These are phyloP conservation scores for Croton laevigatus DNA, from an alignment of 441 rosid species.

Conservation along the genomic window DNA sequence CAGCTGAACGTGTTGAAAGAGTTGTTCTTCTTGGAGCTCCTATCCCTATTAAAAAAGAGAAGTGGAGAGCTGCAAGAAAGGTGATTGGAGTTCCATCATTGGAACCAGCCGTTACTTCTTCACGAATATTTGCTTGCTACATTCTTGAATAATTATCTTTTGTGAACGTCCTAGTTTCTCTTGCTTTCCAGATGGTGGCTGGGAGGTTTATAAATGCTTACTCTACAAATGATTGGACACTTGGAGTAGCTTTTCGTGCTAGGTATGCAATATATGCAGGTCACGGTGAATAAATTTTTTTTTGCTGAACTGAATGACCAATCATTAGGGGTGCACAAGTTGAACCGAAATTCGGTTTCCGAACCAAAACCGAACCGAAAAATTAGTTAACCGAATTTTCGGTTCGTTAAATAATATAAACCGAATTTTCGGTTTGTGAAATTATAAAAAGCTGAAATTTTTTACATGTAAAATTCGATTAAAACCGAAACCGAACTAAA, in stretches of 20 bases:
- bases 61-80: slow-evolving; percentile 84
- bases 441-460: too few species aligned
- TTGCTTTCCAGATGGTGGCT: slow-evolving; percentile 72
- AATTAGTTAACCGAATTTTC: too few species aligned
- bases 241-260: slow-evolving; percentile 88
- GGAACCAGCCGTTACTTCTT: slow-evolving; percentile 10
- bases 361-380: too few species aligned
- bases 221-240: slow-evolving; percentile 86
- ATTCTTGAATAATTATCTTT: slow-evolving; percentile 4
- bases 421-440: too few species aligned
- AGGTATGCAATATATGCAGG: slow-evolving; percentile 44
- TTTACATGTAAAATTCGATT: too few species aligned
- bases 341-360: too few species aligned
- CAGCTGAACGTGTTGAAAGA: slow-evolving; percentile 88
- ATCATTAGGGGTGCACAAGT: too few species aligned
- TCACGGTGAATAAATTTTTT: neutral
- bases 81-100: slow-evolving; percentile 31
- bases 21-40: slow-evolving; percentile 98
- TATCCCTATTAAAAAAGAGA: slow-evolving; percentile 71
- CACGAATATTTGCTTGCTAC: neutral
- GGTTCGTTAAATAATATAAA: too few species aligned
- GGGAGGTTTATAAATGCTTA: slow-evolving; percentile 90
- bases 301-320: neutral
- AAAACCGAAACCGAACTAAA: too few species aligned
- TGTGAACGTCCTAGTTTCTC: neutral